A percentile compares a stretch with the other conserved stretches of the same genome.
Conservation (phyloP, 306 rosid species). For the Rosa persica region DNA sequence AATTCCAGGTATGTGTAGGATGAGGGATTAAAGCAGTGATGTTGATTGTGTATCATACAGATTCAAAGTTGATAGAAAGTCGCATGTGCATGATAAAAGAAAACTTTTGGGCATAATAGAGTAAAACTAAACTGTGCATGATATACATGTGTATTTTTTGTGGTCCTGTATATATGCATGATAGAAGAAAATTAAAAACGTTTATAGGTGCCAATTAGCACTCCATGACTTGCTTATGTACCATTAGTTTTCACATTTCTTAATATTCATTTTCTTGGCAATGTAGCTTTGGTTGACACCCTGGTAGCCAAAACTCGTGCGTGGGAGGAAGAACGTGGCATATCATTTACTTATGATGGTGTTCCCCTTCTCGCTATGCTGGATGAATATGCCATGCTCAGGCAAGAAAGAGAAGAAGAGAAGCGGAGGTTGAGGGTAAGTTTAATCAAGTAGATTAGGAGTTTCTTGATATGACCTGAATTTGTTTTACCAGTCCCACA, state of each 20-base stretch:
- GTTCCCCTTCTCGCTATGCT: constrained; percentile 99
- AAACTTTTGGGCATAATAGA: not conserved
- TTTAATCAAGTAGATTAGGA: constrained; percentile 11
- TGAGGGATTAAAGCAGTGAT: constrained; percentile 13
- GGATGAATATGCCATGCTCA: constrained; percentile 96
- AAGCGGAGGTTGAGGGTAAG: constrained; percentile 88
- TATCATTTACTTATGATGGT: constrained; percentile 83
- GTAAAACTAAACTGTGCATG: not conserved
- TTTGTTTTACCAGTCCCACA: not conserved
- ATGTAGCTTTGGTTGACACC: constrained; percentile 87
- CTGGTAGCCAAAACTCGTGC: constrained; percentile 88
- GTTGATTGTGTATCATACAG: not conserved
- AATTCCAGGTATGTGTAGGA: constrained; percentile 67
- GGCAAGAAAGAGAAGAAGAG: constrained; percentile 98
- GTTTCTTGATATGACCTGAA: constrained; percentile 7
- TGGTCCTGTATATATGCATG: not conserved
- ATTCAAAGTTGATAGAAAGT: not conserved
- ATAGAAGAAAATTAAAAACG: not conserved
- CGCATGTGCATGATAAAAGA: not conserved
- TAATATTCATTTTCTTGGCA: constrained; percentile 27
- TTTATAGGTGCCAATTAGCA: not conserved
- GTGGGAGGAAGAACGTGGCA: constrained; percentile 92
- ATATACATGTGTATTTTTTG: not conserved
- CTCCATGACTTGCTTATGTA: constrained; percentile 17
- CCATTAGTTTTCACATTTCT: not conserved